Evolutionary conservation across 1,284 basidiomycete species (phyloP).

Genomic region (Moesziomyces sp.): DNA sequence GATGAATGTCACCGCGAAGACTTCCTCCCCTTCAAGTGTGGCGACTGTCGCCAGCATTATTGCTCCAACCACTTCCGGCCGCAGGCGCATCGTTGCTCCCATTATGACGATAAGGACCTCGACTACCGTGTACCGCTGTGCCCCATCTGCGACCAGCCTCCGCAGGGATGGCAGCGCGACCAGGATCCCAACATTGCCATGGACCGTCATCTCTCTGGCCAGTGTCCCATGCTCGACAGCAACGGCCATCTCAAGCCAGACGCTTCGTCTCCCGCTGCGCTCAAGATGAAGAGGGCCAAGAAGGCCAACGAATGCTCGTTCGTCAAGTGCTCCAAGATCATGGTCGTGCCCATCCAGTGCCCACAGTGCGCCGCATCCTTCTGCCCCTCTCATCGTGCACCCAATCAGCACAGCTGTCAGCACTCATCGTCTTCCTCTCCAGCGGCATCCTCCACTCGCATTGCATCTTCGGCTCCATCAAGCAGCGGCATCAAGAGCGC

Average conservation of each 20-base stretch:
- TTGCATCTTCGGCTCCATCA: conserved; percentile 5
- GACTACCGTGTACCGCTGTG: conserved; percentile 59
- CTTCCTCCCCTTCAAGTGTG: conserved; percentile 61
- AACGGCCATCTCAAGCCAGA: conserved; percentile 29
- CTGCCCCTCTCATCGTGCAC: conserved; percentile 59
- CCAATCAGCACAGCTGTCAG: conserved; percentile 52
- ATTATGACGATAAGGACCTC: conserved; percentile 14
- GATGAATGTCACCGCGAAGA: conserved; percentile 58
- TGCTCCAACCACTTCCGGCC: conserved; percentile 54
- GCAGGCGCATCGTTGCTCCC: conserved; percentile 38
- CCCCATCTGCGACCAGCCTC: conserved; percentile 59
- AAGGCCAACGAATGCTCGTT: conserved; percentile 54
- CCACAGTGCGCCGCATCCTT: conserved; percentile 46
- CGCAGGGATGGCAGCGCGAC: conserved; percentile 53
- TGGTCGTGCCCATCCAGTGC: conserved; percentile 60
- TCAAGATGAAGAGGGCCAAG: conserved; percentile 38
- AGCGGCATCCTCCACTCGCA: conserved; percentile 16
- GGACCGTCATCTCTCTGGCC: conserved; percentile 53
- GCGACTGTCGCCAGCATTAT: conserved; percentile 53
- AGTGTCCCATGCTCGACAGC: conserved; percentile 48
- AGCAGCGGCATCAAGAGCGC: conserved; percentile 31
- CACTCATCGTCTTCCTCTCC: conserved; percentile 24
- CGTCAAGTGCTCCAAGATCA: conserved; percentile 56
- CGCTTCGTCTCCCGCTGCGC: conserved; percentile 3
- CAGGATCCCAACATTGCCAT: conserved; percentile 63